Conservation (phyloP, 192 early-diverging fungal genomes). For the Umbelopsis isabellina region DNA sequence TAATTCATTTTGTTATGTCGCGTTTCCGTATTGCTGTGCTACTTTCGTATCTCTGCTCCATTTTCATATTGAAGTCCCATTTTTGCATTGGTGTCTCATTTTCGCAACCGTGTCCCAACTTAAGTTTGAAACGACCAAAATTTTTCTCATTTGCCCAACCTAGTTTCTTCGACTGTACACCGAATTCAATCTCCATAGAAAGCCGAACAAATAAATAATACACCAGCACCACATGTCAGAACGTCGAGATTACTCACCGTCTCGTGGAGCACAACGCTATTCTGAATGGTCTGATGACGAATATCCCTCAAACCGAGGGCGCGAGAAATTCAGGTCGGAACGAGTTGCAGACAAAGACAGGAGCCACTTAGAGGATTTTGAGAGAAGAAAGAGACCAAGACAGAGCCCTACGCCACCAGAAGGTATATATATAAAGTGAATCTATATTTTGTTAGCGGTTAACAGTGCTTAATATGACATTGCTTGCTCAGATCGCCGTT, state of each 20-base stretch:
- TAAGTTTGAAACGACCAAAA: no score
- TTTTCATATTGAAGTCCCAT: no score
- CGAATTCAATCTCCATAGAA: background rate
- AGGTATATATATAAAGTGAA: constrained; percentile 27
- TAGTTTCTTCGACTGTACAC: background rate
- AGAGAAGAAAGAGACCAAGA: constrained; percentile 32
- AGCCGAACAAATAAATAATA: background rate
- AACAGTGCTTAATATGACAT: background rate
- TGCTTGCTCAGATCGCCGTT: constrained; percentile 6
- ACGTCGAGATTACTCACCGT: constrained; percentile 24
- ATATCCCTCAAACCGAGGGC: constrained; percentile 25
- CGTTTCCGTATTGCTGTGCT: no score
- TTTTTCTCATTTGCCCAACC: no score
- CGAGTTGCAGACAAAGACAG: constrained; percentile 31
- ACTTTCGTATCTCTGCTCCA: no score
- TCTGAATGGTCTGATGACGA: constrained; percentile 45
- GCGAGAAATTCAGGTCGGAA: constrained; percentile 45
- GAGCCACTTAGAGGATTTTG: constrained; percentile 23
- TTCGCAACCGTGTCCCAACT: no score
- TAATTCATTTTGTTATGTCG: no score
- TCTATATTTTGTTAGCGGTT: constrained; percentile 3
- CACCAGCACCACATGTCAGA: constrained; percentile 23
- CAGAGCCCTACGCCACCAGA: constrained; percentile 40
- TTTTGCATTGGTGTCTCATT: no score
- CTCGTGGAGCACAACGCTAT: constrained; percentile 28